phyloP scores from a whole-genome alignment of 2,329 filamentous ascomycete genomes.

The Colletotrichum gigasporum region DNA sequence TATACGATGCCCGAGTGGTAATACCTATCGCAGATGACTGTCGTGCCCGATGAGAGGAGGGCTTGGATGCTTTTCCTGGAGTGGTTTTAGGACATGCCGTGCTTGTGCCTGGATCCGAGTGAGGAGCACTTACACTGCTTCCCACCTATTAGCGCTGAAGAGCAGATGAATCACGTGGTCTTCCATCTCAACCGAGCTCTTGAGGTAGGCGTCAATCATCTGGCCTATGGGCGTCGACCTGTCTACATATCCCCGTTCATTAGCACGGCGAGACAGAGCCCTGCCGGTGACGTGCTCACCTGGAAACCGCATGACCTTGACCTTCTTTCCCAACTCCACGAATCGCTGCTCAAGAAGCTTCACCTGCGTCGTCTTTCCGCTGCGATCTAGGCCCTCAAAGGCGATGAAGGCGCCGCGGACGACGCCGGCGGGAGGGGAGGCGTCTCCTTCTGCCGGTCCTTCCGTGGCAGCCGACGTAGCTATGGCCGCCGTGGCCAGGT shows the following conservation, averaged over 20 bases:
- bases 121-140: constrained; percentile 62
- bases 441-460: neutral
- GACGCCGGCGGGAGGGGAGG: constrained; percentile 21
- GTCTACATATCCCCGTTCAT: constrained; percentile 59
- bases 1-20: constrained; percentile 96
- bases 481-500: constrained; percentile 58
- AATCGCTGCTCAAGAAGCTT: constrained; percentile 69
- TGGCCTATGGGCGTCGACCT: constrained; percentile 84
- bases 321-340: constrained; percentile 56
- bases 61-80: constrained; percentile 60
- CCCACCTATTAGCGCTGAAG: constrained; percentile 93
- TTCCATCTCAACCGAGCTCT: constrained; percentile 75
- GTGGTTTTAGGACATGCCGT: neutral
- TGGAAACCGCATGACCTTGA: constrained; percentile 66
- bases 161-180: constrained; percentile 91
- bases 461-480: constrained; percentile 45
- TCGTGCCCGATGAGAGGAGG: constrained; percentile 72
- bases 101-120: neutral
- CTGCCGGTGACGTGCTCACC: constrained; percentile 46
- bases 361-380: constrained; percentile 93
- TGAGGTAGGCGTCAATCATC: constrained; percentile 87
- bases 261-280: neutral
- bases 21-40: constrained; percentile 89
- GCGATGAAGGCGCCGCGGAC: constrained; percentile 79
- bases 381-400: constrained; percentile 88